Conservation (phyloP, 2,329 filamentous ascomycete species). For the Apiospora koreana region DNA sequence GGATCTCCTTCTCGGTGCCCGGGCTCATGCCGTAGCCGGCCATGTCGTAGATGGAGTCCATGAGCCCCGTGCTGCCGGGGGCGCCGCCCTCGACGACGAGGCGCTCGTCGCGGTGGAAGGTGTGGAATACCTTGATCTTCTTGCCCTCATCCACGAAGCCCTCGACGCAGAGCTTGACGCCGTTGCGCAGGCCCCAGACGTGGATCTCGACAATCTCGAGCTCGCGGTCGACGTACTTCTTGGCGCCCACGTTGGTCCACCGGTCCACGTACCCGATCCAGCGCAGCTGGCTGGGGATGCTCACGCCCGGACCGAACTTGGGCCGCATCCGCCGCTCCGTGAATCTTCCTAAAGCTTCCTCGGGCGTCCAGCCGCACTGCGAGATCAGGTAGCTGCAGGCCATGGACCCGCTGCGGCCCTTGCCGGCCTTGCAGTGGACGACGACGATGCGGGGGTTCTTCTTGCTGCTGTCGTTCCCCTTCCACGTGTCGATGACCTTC, state of each 20-base stretch:
- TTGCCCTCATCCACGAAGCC: conserved; percentile 89
- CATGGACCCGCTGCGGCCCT: conserved; percentile 87
- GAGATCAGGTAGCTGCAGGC: conserved; percentile 88
- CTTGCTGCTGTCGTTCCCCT: conserved; percentile 23
- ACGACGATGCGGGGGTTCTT: conserved; percentile 69
- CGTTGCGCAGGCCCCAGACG: conserved; percentile 83
- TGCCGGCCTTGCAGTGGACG: conserved; percentile 96
- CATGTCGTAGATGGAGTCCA: conserved; percentile 57
- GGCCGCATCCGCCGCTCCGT: conserved; percentile 88
- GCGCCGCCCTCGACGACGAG: conserved; percentile 63
- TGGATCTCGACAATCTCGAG: conserved; percentile 89
- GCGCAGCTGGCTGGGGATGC: conserved; percentile 87
- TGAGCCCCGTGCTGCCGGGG: conserved; percentile 49
- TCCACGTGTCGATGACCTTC: conserved; percentile 32
- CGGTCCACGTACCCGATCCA: conserved; percentile 88
- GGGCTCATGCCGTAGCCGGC: conserved; percentile 39
- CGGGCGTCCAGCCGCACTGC: conserved; percentile 66
- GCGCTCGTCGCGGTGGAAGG: conserved; percentile 73
- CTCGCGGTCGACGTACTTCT: conserved; percentile 78
- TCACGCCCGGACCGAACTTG: conserved; percentile 85
- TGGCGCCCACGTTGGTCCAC: conserved; percentile 69
- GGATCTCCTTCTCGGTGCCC: conserved; percentile 34
- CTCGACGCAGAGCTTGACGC: conserved; percentile 84
- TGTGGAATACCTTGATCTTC: conserved; percentile 80
- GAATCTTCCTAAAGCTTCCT: conserved; percentile 56